phyloP scores from a whole-genome alignment of 2,329 filamentous ascomycete genomes.

The Berkeleyomyces basicola region DNA sequence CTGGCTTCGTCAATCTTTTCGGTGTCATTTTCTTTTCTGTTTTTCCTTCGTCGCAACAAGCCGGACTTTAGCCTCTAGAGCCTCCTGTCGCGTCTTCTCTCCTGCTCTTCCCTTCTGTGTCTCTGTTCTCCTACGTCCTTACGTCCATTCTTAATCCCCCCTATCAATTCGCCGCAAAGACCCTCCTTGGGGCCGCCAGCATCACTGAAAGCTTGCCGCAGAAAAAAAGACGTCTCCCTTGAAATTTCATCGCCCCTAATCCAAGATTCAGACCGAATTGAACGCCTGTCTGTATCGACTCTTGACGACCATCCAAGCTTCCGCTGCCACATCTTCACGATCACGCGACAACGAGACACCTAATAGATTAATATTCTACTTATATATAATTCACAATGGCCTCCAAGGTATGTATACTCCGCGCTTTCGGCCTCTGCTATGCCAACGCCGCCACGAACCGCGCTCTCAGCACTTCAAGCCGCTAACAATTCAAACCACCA shows the following conservation, averaged over 20 bases:
- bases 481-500: slow-evolving; percentile 7
- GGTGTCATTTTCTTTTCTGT: neutral
- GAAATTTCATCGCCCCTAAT: slow-evolving; percentile 8
- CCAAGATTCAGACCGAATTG: neutral
- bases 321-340: neutral
- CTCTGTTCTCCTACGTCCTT: slow-evolving; percentile 1
- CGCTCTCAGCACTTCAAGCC: neutral
- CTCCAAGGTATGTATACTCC: slow-evolving; percentile 23
- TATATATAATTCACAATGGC: slow-evolving; percentile 21
- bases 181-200: neutral
- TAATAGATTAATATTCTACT: slow-evolving; percentile 2
- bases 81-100: neutral
- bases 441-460: neutral
- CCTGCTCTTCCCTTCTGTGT: neutral
- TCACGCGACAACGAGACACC: neutral
- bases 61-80: neutral
- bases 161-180: slow-evolving; percentile 5
- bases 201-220: neutral
- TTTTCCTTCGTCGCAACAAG: slow-evolving; percentile 2
- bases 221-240: slow-evolving; percentile 7
- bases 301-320: neutral
- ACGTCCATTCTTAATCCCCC: slow-evolving; percentile 3
- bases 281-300: neutral
- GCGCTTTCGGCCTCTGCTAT: neutral
- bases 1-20: neutral